Base-by-base conservation (phyloP, 2,329 filamentous ascomycete species). In the Pseudogymnoascus sp. region DNA sequence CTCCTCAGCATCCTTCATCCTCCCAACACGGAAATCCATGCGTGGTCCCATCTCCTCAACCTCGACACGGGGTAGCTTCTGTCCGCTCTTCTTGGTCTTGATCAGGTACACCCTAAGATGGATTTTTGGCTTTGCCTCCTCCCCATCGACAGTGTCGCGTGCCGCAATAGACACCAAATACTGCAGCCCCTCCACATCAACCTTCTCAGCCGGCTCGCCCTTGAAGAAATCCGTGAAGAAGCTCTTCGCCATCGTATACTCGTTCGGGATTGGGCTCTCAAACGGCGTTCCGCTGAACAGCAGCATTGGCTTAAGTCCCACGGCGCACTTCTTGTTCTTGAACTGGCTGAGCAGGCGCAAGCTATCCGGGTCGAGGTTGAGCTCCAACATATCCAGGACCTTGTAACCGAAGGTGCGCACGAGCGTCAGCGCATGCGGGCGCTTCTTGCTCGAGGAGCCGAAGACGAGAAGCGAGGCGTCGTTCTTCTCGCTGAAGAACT, bases 401-500 rank as follows among this genome's bases (percentile, higher is more conserved):
- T 95, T 93, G 79, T 90, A 86, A 70, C 88, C 84, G 75, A 96
- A 98, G 46, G 89, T 90, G 66, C 95, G 87, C 41, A 89, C 82
- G 53, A 98, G 77, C 0, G 92, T 97, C 70, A 99, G 75, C 66
- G 88, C 88, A 77, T 99, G 92, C 4, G 93, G 93, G n/a, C 95
- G 84, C 83, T 98, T 99, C 83, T 98, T 99, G 76, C 84, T 91
- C 76, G 88, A 89, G 75, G 85, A 88, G 61, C 88, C 93, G 71
- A 96, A 96, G 68, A 95, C 83, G 68, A 97, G 83, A 59, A 97
- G 80, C 53, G 87, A 89, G 72, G 90, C 88, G 76, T 99, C 95
- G 78, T 99, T 99, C 81, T 98, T 99, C 74, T 93, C 88, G 66
- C 89, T 89, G 81, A 99, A 93, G 81, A 99, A 99, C 78, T 97